Conservation (phyloP, 106 monocot genomes). For the Posidonia australis region DNA sequence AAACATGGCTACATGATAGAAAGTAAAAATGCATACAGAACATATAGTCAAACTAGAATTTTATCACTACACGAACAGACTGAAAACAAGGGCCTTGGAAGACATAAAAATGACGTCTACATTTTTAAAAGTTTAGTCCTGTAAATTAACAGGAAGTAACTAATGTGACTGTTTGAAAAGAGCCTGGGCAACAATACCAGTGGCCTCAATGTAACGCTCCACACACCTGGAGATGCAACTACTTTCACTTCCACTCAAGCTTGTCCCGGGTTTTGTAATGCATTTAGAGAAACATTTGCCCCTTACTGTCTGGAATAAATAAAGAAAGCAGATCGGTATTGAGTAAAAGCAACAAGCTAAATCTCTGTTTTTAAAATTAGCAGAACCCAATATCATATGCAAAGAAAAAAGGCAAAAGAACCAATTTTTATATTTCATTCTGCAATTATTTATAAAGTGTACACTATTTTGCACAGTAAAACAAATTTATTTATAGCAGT, state of each 20-base stretch:
- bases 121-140: no score
- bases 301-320: conserved; percentile 50
- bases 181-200: conserved; percentile 71
- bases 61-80: no score
- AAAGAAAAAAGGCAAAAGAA: not conserved
- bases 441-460: no score
- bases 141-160: not conserved
- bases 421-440: no score
- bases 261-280: conserved; percentile 87
- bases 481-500: no score
- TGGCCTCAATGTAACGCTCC: conserved; percentile 91
- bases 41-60: no score
- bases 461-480: no score
- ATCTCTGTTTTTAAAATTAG: not conserved
- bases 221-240: conserved; percentile 90
- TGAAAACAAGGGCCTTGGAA: no score
- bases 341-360: not conserved
- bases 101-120: no score
- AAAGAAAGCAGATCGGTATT: not conserved
- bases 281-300: conserved; percentile 94
- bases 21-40: no score
- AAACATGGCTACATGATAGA: no score
- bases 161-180: conserved; percentile 38
- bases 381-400: not conserved
- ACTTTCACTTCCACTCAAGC: conserved; percentile 84